Percentiles rank a stretch among this genome's conserved stretches.
Evolutionary conservation across 176 grass and related monocot genomes (phyloP).

Genomic region (Triticum timopheevii): DNA sequence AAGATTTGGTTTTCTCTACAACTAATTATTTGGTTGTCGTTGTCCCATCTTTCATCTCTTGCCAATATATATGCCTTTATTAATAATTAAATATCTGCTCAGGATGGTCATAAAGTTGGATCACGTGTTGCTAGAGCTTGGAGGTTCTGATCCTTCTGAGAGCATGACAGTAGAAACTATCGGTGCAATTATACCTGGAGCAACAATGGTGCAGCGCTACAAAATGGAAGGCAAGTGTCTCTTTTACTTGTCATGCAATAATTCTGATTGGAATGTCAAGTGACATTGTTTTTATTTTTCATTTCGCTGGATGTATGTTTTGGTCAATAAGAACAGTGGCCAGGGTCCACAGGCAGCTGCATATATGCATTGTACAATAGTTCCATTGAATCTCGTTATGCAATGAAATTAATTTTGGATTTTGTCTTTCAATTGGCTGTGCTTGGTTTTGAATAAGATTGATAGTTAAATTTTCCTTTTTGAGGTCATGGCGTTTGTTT

Average conservation of each 20-base stretch:
- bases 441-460: slow-evolving; percentile 7
- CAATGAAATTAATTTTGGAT: not conserved
- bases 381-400: not conserved
- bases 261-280: slow-evolving; percentile 3
- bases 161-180: slow-evolving; percentile 92
- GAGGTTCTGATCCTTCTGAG: slow-evolving; percentile 93
- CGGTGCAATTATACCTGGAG: slow-evolving; percentile 84
- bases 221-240: slow-evolving; percentile 80
- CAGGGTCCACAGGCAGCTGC: not conserved
- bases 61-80: not conserved
- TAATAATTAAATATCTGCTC: slow-evolving; percentile 22
- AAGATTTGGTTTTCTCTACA: slow-evolving; percentile 12
- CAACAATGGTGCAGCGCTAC: slow-evolving; percentile 74
- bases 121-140: slow-evolving; percentile 74
- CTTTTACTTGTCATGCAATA: slow-evolving; percentile 14
- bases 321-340: slow-evolving; percentile 16
- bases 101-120: slow-evolving; percentile 93
- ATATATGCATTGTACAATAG: slow-evolving; percentile 5
- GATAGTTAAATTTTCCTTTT: not conserved
- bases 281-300: not conserved
- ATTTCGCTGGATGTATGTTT: slow-evolving; percentile 6
- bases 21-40: slow-evolving; percentile 3
- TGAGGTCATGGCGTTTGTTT: not conserved
- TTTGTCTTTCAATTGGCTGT: not conserved
- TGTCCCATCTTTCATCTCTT: slow-evolving; percentile 7